These are phyloP conservation scores for Eucalyptus polybractea DNA, from an alignment of 345 rosid species.

Conservation along the genomic window DNA sequence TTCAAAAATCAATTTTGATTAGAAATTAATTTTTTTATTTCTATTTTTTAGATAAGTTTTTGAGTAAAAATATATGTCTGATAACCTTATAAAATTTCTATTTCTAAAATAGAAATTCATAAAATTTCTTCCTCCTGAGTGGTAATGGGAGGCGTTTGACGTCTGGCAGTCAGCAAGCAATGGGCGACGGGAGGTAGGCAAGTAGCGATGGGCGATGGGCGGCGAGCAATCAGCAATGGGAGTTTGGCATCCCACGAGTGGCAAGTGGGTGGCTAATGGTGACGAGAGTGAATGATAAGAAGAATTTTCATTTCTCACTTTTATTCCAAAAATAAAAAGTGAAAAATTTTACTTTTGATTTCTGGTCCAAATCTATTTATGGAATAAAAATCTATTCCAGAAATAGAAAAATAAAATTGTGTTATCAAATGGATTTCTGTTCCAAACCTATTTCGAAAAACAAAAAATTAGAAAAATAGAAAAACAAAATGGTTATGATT, in stretches of 20 bases:
- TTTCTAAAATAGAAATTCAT: rapidly evolving
- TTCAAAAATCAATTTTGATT: rapidly evolving
- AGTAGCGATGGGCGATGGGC: too few relatives aligned
- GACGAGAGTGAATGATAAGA: too few relatives aligned
- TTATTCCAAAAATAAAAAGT: rapidly evolving
- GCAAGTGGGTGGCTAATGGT: rapidly evolving
- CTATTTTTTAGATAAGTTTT: rapidly evolving
- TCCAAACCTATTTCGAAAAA: rapidly evolving
- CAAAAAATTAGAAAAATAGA: too few relatives aligned
- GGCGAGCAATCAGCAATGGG: rapidly evolving
- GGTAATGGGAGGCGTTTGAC: too few relatives aligned
- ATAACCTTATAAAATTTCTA: too few relatives aligned
- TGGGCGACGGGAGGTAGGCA: too few relatives aligned
- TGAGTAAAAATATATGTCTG: rapidly evolving
- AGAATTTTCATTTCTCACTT: too few relatives aligned
- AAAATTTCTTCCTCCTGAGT: rapidly evolving
- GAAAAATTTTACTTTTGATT: too few relatives aligned
- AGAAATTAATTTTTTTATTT: too few relatives aligned
- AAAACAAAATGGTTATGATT: rapidly evolving
- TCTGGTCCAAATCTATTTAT: rapidly evolving
- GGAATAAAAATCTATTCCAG: rapidly evolving
- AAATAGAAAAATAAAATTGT: rapidly evolving
- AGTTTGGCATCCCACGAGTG: rapidly evolving
- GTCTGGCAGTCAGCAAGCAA: too few relatives aligned
- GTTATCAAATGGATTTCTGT: rapidly evolving